These are phyloP conservation scores for Hypholoma sublateritium DNA, from an alignment of 768 basidiomycete genomes.

Conservation along the genomic window DNA sequence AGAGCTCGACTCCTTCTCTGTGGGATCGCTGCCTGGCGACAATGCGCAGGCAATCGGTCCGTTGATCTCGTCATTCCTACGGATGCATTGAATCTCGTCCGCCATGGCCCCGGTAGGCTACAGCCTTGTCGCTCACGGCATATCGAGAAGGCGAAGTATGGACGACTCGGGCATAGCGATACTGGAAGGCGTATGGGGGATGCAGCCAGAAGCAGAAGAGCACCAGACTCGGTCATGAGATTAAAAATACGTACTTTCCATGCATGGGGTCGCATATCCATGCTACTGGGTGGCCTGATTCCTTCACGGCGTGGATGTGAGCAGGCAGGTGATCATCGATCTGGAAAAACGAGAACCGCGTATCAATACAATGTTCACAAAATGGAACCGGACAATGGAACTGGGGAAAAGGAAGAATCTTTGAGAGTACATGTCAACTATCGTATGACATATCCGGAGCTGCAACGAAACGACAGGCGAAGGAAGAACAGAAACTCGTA, in stretches of 20 bases:
- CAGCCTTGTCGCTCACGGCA: not conserved
- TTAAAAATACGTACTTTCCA: constrained; percentile 73
- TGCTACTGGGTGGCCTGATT: constrained; percentile 80
- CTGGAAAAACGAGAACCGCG: not conserved
- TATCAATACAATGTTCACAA: not conserved
- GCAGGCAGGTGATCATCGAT: constrained; percentile 48
- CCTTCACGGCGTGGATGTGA: constrained; percentile 82
- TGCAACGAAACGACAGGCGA: not conserved
- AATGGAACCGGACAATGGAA: not conserved
- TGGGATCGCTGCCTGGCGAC: not conserved
- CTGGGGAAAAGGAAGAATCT: too few relatives aligned
- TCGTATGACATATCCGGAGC: too few relatives aligned
- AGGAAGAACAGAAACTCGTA: not conserved
- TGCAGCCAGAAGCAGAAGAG: not conserved
- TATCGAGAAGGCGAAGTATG: not conserved
- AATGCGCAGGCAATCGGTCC: not conserved
- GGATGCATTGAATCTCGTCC: not conserved
- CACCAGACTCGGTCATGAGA: not conserved
- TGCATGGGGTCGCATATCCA: constrained; percentile 99
- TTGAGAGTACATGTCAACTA: too few relatives aligned
- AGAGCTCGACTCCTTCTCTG: not conserved
- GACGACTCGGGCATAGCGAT: too few relatives aligned
- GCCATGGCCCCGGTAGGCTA: not conserved
- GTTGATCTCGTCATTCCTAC: not conserved
- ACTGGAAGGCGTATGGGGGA: not conserved